Evolutionary conservation across 2,329 filamentous ascomycete genomes (phyloP), one percentile per base, ranked within the genome.

Genomic region (Fusarium sambucinum): DNA sequence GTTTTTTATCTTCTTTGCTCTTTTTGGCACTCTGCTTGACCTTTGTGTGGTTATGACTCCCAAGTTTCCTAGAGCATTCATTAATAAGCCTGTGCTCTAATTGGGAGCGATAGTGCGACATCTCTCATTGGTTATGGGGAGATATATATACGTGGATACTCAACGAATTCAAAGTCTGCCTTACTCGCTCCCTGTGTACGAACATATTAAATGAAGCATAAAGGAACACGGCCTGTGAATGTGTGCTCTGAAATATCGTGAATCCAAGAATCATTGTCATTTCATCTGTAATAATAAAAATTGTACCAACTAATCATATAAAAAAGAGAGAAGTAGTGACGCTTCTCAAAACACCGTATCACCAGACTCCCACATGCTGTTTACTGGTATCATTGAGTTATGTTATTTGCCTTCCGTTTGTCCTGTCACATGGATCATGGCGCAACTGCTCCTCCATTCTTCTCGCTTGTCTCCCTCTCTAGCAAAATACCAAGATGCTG

Each of bases 401-500:
- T 46, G 30, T 53, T 55, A 23, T 44, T n/a, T 53, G 32, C 40
- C 41, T 32, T 40, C 27, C 48, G 14, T 54, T 59, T 42, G 16
- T 44, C 33, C 44, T 40, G 21, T n/a, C 23, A 40, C 21, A 27
- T 29, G 57, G 19, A 44, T 67, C 30, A 71, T 55, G 46, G 60
- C 27, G 42, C 60, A 19, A 38, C 58, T 40, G 59, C 41, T 11
- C 57, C 47, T 32, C 63, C 55, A 17, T 68, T 70, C 23, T 69
- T 65, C 55, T 72, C 71, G 6, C 69, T 67, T 21, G 80, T 79
- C 64, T 85, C 80, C 65, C 82, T 84, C 55, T 88, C 87, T 14
- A 90, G 75, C 21, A 89, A 79, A 45, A 79, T 78, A 35, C 86
- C 87, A 5, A 90, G 79, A 54, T 87, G 82, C 51, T 83, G 80